Conservation (phyloP, 208 protist genomes). For the Novymonas esmeraldas region DNA sequence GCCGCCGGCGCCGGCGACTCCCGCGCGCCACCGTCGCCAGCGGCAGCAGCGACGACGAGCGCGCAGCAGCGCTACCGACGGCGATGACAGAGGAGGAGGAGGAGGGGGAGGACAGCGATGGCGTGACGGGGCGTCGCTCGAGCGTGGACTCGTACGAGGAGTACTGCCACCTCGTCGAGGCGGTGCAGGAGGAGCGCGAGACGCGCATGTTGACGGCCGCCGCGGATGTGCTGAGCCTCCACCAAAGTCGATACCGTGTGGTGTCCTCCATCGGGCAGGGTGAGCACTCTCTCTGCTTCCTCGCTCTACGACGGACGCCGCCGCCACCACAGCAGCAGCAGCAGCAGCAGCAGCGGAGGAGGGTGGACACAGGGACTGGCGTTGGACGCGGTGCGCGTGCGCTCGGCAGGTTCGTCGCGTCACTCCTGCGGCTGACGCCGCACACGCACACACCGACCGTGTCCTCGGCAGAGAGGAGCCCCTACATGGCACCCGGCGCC, state of each 20-base stretch:
- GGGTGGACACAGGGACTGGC: neutral
- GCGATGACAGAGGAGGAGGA: neutral
- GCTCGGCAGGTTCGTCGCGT: neutral
- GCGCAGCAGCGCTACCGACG: too few relatives aligned
- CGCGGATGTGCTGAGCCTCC: conserved; percentile 22
- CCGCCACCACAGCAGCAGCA: neutral
- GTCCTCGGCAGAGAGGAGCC: neutral
- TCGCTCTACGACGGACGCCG: conserved; percentile 32
- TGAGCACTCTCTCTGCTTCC: conserved; percentile 47
- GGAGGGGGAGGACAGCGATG: neutral
- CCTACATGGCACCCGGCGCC: neutral
- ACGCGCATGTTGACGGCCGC: conserved; percentile 24
- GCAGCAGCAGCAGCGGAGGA: conserved; percentile 2
- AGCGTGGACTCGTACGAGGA: neutral
- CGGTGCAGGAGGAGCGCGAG: conserved; percentile 15
- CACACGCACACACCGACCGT: neutral
- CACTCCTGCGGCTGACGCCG: neutral
- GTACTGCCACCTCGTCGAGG: conserved; percentile 8
- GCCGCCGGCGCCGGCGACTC: neutral
- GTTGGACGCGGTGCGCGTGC: neutral
- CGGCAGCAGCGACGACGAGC: neutral
- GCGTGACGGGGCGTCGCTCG: neutral
- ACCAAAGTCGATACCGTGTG: conserved; percentile 46
- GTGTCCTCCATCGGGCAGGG: conserved; percentile 48
- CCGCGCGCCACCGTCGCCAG: neutral